Evolutionary conservation across 2,329 filamentous ascomycete species (phyloP), one percentile per base, ranked within the genome.

Genomic region (Fusarium graminum): DNA sequence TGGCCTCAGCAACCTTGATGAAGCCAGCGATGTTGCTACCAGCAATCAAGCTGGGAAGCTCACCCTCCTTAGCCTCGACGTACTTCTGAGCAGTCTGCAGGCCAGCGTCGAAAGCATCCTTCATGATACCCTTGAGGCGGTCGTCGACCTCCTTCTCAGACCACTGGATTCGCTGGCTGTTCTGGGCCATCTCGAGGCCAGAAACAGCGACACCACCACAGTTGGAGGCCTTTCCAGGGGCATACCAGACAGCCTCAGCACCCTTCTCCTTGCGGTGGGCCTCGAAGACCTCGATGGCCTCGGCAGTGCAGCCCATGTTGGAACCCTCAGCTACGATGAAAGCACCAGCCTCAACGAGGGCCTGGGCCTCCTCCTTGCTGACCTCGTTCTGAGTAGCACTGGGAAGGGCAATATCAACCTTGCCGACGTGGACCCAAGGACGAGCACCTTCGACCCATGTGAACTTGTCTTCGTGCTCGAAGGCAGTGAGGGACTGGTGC

Each of bases 291-390:
- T 97, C 92, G 75, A 99, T 97, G 71, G 94, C 94, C 69, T 92
- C 93, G 81, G 95, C 93, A 32, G 94, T 97, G 86, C 93, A 97
- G 68, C 95, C 95, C 95, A 99, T 98, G 88, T 98, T 98, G 82
- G 91, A 95, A 57, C 95, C 95, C 83, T 99, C 95, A 59, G 95
- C 95, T 70, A 98, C 90, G 84, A 93, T 96, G 78, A 90, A 88
- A 76, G 86, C 87, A 71, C 94, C 94, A 60, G 86, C 86, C 47
- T 85, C 85, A 60, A 97, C 88, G 42, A 98, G 88, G 17, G 87
- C 88, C 82, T 92, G 84, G 52, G 94, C 95, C 85, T 99, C 95
- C 74, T 95, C 93, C 77, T 90, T 89, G 76, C 87, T 93, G 75
- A 99, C 93, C 83, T 99, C 95, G 85, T 99, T 99, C 86, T 99